Percentiles rank a stretch among this genome's conserved stretches.
Conservation (phyloP, 2,329 filamentous ascomycete genomes). For the Dactylellina leptospora region DNA sequence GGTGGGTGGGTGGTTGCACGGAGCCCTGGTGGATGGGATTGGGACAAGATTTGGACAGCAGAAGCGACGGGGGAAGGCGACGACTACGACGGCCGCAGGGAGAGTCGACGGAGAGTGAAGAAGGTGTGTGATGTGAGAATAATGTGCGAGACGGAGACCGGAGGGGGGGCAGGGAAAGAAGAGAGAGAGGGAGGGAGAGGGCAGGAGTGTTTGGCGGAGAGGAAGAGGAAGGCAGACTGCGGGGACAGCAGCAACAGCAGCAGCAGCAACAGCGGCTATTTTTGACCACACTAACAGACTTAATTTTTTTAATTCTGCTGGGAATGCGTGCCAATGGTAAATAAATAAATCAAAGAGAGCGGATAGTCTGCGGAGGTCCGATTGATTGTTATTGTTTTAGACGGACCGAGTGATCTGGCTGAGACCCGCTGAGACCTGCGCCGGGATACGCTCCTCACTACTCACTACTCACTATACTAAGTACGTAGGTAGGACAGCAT, state of each 20-base stretch:
- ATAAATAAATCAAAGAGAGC: background rate
- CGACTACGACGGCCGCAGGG: background rate
- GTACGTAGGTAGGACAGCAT: too few relatives aligned
- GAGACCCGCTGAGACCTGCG: slow-evolving; percentile 8
- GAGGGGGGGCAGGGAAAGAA: background rate
- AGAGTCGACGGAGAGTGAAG: slow-evolving; percentile 3
- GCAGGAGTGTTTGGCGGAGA: slow-evolving; percentile 39
- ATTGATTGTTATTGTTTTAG: too few relatives aligned
- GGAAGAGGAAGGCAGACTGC: slow-evolving; percentile 20
- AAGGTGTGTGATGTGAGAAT: background rate
- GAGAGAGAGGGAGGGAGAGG: slow-evolving; percentile 10
- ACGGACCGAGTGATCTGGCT: slow-evolving; percentile 1
- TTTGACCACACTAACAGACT: too few relatives aligned
- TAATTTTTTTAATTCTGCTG: too few relatives aligned
- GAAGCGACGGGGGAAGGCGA: slow-evolving; percentile 13
- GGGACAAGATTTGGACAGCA: slow-evolving; percentile 2
- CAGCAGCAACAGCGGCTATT: too few relatives aligned
- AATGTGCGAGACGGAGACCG: background rate
- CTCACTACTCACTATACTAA: too few relatives aligned
- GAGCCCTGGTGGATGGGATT: slow-evolving; percentile 6
- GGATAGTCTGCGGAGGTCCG: too few relatives aligned
- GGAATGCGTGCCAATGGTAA: too few relatives aligned
- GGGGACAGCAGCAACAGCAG: too few relatives aligned
- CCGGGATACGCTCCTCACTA: too few relatives aligned
- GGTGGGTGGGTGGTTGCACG: too few relatives aligned